Conservation (phyloP, 495 filamentous ascomycete genomes). For the Massariosphaeria phaeospora region DNA sequence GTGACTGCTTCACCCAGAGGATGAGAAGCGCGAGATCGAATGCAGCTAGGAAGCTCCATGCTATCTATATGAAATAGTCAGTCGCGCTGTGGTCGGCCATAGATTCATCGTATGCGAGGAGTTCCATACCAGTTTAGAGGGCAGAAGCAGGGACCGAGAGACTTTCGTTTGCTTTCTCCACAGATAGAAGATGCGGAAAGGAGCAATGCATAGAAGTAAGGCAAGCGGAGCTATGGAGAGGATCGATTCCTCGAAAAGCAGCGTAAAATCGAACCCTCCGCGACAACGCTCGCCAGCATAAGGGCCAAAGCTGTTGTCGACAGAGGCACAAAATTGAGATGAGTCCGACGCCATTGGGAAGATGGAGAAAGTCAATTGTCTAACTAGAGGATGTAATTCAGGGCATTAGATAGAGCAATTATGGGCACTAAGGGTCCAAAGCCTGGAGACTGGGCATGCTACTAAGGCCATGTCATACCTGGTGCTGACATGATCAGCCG, state of each 20-base stretch:
- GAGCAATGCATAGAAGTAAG: constrained; percentile 39
- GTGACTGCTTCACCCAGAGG: constrained; percentile 19
- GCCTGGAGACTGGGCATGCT: background rate
- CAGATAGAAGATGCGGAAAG: constrained; percentile 47
- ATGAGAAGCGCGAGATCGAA: constrained; percentile 32
- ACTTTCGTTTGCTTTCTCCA: constrained; percentile 47
- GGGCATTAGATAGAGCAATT: constrained; percentile 24
- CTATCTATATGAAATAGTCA: constrained; percentile 1
- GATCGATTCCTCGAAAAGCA: constrained; percentile 43
- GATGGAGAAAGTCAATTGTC: constrained; percentile 22
- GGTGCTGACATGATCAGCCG: constrained; percentile 16
- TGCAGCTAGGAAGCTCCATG: constrained; percentile 38
- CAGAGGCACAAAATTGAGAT: background rate
- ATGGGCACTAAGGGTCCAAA: constrained; percentile 9
- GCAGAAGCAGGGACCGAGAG: constrained; percentile 39
- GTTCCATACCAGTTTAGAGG: constrained; percentile 46
- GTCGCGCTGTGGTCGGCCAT: background rate
- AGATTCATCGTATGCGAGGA: background rate
- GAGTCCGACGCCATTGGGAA: constrained; percentile 25
- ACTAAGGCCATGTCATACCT: background rate
- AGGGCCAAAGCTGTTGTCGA: constrained; percentile 40
- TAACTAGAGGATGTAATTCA: constrained; percentile 12
- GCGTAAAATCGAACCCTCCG: constrained; percentile 31
- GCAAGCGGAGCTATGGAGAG: constrained; percentile 56
- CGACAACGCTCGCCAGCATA: constrained; percentile 40